Evolutionary conservation across 2,329 filamentous ascomycete genomes (phyloP).

Genomic region (Thielaviopsis populi): DNA sequence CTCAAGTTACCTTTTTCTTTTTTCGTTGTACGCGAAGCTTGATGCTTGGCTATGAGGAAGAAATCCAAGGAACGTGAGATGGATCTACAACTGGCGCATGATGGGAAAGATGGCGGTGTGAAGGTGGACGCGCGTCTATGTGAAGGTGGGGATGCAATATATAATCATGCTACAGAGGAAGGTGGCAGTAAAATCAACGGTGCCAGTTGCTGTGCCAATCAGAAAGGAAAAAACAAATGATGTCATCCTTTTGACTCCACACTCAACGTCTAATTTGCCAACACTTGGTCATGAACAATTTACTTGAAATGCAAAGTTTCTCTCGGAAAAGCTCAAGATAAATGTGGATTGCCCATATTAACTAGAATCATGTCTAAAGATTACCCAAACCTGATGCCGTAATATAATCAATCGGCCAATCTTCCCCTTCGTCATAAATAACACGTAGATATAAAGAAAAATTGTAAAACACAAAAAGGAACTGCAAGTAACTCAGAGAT

Average conservation of each 20-base stretch:
- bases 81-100: neutral
- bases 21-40: constrained; percentile 14
- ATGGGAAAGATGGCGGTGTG: neutral
- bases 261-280: too few relatives aligned
- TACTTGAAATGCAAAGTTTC: too few relatives aligned
- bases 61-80: neutral
- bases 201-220: too few relatives aligned
- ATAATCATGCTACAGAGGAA: too few relatives aligned
- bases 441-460: neutral
- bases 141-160: too few relatives aligned
- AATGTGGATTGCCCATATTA: neutral
- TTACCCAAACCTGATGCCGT: neutral
- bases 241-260: too few relatives aligned
- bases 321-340: neutral
- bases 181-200: too few relatives aligned
- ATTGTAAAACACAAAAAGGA: neutral
- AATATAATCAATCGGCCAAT: neutral
- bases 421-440: neutral
- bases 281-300: too few relatives aligned
- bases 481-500: neutral
- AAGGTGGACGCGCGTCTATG: too few relatives aligned
- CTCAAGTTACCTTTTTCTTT: constrained; percentile 8
- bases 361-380: neutral
- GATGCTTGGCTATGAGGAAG: constrained; percentile 15
- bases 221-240: too few relatives aligned